Base-by-base conservation (phyloP, 2,329 filamentous ascomycete genomes). In the Botrytis cinerea region DNA sequence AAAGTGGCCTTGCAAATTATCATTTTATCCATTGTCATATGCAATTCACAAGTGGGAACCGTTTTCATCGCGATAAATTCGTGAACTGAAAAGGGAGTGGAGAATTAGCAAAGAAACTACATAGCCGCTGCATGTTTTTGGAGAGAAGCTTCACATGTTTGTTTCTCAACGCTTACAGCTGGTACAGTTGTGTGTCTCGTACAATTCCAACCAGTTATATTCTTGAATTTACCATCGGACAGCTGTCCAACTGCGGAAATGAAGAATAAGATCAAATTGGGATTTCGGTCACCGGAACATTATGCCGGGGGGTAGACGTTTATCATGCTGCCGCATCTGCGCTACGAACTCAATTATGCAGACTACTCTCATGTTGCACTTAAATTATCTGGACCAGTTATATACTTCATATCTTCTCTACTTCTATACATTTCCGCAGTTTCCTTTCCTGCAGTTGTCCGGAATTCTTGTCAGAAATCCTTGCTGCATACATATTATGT, bases 201-300 rank as follows among this genome's bases (percentile, higher is more conserved):
- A 43, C 16, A 16, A 25, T 28, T 8, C 5, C 38, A 32, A 43
- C 48, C 48, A 68, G 16, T 45, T 25, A 32, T 14, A 25, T 32
- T 68, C 38, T n/a, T 51, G 9, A 40, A n/a, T 38, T 9, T 43
- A 28, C 38, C 66, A 43, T 57, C 66, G 66, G 66, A 16, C 18
- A 25, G 57, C 32, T 43, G 35, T 57, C 18, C 48, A 43, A 68
- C 32, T 68, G 66, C n/a, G 66, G 66, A 57, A 57, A 32, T 57
- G 66, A 57, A 68, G 35, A 32, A 57, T 54, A 68, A 68, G 48
- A 68, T 57, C 48, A 25, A 68, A 68, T 22, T 68, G 48, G 57
- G 48, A 68, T 57, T 68, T 68, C 66, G 48, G 66, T 68, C 66
- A 68, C 66, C 66, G 66, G 66, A 68, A 68, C 66, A 68, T 68